Evolutionary conservation across 768 basidiomycete species (phyloP).

Genomic region (Fibroporia radiculosa): DNA sequence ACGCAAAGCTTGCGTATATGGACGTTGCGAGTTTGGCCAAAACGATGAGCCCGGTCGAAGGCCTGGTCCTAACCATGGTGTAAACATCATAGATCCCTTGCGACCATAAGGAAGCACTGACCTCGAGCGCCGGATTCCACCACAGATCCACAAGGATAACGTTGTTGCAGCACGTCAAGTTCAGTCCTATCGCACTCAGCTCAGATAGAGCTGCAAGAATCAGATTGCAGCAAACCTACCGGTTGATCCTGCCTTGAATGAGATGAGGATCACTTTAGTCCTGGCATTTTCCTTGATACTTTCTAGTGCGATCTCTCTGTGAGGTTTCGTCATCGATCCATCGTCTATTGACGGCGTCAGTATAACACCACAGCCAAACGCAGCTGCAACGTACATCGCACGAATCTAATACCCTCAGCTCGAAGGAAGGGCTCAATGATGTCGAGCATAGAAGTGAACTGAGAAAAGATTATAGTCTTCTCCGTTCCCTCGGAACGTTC

Average conservation of each 20-base stretch:
- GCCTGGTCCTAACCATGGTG: constrained; percentile 64
- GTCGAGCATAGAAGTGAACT: constrained; percentile 85
- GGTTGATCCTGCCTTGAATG: constrained; percentile 94
- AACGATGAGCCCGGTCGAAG: constrained; percentile 85
- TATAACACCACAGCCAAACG: background rate
- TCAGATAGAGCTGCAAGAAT: constrained; percentile 1
- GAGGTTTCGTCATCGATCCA: constrained; percentile 71
- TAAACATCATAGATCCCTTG: background rate
- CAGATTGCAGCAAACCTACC: constrained; percentile 34
- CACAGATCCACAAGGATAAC: constrained; percentile 90
- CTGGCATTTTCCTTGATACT: constrained; percentile 55
- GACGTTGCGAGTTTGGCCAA: constrained; percentile 82
- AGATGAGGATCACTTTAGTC: constrained; percentile 80
- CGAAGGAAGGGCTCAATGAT: constrained; percentile 80
- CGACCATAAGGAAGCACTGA: constrained; percentile 27
- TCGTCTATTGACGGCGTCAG: constrained; percentile 53
- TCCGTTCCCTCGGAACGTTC: constrained; percentile 50
- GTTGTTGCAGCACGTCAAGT: constrained; percentile 89
- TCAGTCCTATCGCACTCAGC: constrained; percentile 49
- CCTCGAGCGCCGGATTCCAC: constrained; percentile 91
- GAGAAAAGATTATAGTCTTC: constrained; percentile 96
- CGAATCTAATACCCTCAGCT: constrained; percentile 58
- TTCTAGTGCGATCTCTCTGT: constrained; percentile 69
- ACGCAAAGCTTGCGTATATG: constrained; percentile 88
- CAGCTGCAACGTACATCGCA: constrained; percentile 63